phyloP scores from a whole-genome alignment of 176 grass and related monocot species.

The Aegilops longissima region DNA sequence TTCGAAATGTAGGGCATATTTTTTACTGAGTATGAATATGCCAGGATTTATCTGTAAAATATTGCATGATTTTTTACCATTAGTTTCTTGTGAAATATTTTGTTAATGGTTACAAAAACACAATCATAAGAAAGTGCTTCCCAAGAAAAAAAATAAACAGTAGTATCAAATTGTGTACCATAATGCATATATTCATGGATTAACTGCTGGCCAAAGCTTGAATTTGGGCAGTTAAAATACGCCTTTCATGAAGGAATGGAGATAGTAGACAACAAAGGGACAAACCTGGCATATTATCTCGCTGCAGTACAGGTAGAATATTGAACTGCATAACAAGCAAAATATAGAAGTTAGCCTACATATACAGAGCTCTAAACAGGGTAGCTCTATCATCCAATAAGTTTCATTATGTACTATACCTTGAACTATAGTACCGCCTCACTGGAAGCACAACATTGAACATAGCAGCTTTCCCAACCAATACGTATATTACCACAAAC shows the following conservation, averaged over 20 bases:
- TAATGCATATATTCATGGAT: not conserved
- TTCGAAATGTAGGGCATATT: not conserved
- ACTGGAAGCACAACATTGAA: slow-evolving; percentile 80
- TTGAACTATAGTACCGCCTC: slow-evolving; percentile 62
- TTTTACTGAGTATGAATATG: not conserved
- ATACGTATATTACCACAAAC: slow-evolving; percentile 86
- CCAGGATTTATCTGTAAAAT: not conserved
- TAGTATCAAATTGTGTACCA: not conserved
- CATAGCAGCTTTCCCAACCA: slow-evolving; percentile 80
- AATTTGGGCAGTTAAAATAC: not conserved
- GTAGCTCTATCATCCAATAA: slow-evolving; percentile 1
- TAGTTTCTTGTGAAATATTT: not conserved
- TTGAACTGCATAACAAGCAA: slow-evolving; percentile 64
- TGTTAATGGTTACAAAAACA: not conserved
- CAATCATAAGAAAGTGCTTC: not conserved
- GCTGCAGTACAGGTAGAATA: slow-evolving; percentile 75
- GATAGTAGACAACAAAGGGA: not conserved
- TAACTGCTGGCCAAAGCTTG: not conserved
- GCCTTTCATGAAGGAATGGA: not conserved
- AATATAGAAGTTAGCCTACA: slow-evolving; percentile 28
- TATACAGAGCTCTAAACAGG: slow-evolving; percentile 11
- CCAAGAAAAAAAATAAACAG: not conserved
- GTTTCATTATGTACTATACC: slow-evolving; percentile 43
- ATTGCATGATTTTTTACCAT: not conserved
- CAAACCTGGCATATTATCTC: slow-evolving; percentile 82